These are phyloP conservation scores for Fusarium brevicatenulatum DNA, from an alignment of 2,329 filamentous ascomycete genomes.

Conservation along the genomic window DNA sequence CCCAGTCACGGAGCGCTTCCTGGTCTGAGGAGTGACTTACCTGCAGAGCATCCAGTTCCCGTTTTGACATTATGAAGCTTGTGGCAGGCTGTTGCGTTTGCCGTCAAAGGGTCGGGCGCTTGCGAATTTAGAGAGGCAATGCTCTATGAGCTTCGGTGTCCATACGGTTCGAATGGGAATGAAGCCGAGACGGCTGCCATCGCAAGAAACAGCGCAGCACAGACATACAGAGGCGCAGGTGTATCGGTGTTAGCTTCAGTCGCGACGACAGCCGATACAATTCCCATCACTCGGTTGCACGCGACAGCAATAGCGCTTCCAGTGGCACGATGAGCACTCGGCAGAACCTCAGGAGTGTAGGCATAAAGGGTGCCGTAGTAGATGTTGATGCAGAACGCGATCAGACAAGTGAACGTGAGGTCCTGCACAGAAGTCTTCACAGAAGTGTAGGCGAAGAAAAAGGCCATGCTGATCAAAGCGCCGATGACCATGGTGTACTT, in stretches of 20 bases:
- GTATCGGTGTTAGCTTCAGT: constrained; percentile 69
- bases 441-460: constrained; percentile 21
- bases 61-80: rapidly evolving
- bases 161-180: constrained; percentile 25
- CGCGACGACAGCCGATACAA: constrained; percentile 75
- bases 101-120: rapidly evolving
- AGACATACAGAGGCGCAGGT: constrained; percentile 74
- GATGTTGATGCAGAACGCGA: constrained; percentile 72
- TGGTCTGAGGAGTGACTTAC: neutral
- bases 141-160: neutral
- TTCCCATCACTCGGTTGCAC: constrained; percentile 79
- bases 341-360: constrained; percentile 71
- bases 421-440: constrained; percentile 24
- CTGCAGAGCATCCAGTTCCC: neutral
- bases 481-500: constrained; percentile 25
- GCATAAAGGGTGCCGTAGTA: constrained; percentile 77
- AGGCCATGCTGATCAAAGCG: constrained; percentile 4
- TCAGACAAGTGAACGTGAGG: constrained; percentile 14
- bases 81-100: rapidly evolving
- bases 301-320: constrained; percentile 79
- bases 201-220: constrained; percentile 70
- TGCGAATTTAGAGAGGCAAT: rapidly evolving
- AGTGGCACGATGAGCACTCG: constrained; percentile 76
- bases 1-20: neutral
- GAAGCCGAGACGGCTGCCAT: constrained; percentile 57